Percentiles rank a stretch among this genome's conserved stretches.
These are phyloP conservation scores for Ophiocordyceps camponoti-saundersi DNA, from an alignment of 2,329 filamentous ascomycete species.

Conservation along the genomic window DNA sequence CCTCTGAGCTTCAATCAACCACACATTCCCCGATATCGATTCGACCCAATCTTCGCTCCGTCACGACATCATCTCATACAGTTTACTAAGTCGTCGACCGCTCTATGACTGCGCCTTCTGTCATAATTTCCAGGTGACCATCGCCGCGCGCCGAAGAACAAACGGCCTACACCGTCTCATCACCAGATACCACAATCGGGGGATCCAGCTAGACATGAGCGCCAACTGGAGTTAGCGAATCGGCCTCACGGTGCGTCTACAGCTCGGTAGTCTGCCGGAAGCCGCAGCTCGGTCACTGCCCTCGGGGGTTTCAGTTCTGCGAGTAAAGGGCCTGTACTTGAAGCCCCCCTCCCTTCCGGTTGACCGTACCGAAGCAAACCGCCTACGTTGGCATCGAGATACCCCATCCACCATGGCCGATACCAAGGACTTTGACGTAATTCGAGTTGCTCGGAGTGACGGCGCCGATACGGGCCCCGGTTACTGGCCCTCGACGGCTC, in stretches of 20 bases:
- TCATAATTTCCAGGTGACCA: neutral
- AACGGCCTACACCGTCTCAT: neutral
- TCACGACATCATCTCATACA: neutral
- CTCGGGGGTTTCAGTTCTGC: neutral
- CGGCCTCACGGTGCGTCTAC: neutral
- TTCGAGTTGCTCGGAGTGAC: constrained; percentile 26
- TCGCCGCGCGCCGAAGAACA: neutral
- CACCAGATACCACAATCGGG: neutral
- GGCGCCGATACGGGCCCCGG: constrained; percentile 26
- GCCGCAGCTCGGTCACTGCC: neutral
- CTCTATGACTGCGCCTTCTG: neutral
- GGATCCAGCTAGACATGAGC: neutral
- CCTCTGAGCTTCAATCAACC: neutral
- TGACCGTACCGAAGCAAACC: neutral
- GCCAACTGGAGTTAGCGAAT: neutral
- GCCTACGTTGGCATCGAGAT: neutral
- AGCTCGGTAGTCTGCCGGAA: neutral
- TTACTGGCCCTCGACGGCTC: constrained; percentile 20
- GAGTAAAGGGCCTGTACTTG: neutral
- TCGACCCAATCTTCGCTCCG: neutral
- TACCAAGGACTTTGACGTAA: constrained; percentile 21
- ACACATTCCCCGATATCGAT: neutral
- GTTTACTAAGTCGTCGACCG: neutral
- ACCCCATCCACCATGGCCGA: constrained; percentile 11
- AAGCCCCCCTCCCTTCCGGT: too few species aligned